A percentile compares a stretch with the other conserved stretches of the same genome.
Evolutionary conservation across 2,329 filamentous ascomycete genomes (phyloP).

Genomic region (Cercospora citrullina): DNA sequence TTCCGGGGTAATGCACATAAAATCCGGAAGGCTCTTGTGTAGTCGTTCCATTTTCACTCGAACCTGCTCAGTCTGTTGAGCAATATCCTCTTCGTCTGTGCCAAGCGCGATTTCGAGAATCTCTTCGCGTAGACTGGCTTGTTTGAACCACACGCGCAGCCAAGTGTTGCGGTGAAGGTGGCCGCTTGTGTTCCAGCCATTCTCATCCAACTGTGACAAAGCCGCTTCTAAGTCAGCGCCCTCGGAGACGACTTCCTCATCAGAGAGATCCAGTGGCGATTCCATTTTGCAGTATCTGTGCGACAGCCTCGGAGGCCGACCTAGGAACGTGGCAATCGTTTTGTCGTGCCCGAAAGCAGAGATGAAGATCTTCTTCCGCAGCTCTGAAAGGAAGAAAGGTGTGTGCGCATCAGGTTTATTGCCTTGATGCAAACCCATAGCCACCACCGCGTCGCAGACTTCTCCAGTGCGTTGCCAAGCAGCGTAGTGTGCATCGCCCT

Average conservation of each 20-base stretch:
- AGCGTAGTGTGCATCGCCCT: slow-evolving; percentile 37
- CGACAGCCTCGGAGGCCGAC: slow-evolving; percentile 52
- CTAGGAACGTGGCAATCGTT: slow-evolving; percentile 37
- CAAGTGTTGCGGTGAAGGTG: slow-evolving; percentile 49
- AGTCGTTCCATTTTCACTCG: slow-evolving; percentile 44
- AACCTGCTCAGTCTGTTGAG: slow-evolving; percentile 43
- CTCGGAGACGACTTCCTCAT: slow-evolving; percentile 51
- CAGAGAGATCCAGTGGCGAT: slow-evolving; percentile 56
- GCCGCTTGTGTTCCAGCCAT: slow-evolving; percentile 56
- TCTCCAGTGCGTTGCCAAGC: slow-evolving; percentile 40
- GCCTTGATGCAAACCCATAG: slow-evolving; percentile 40
- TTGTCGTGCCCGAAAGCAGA: slow-evolving; percentile 39
- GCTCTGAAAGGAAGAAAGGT: slow-evolving; percentile 38
- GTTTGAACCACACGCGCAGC: slow-evolving; percentile 49
- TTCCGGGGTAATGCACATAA: slow-evolving; percentile 35
- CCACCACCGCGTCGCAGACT: slow-evolving; percentile 38
- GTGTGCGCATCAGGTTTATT: slow-evolving; percentile 36
- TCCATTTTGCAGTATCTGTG: slow-evolving; percentile 57
- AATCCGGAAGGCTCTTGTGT: slow-evolving; percentile 37
- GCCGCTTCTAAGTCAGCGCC: slow-evolving; percentile 44
- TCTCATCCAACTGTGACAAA: slow-evolving; percentile 46
- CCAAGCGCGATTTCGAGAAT: slow-evolving; percentile 59
- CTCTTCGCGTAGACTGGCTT: slow-evolving; percentile 58
- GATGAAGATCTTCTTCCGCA: slow-evolving; percentile 39
- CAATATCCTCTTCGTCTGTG: slow-evolving; percentile 41